phyloP scores from a whole-genome alignment of 2,329 filamentous ascomycete species.

The Penicillium verrucosum region DNA sequence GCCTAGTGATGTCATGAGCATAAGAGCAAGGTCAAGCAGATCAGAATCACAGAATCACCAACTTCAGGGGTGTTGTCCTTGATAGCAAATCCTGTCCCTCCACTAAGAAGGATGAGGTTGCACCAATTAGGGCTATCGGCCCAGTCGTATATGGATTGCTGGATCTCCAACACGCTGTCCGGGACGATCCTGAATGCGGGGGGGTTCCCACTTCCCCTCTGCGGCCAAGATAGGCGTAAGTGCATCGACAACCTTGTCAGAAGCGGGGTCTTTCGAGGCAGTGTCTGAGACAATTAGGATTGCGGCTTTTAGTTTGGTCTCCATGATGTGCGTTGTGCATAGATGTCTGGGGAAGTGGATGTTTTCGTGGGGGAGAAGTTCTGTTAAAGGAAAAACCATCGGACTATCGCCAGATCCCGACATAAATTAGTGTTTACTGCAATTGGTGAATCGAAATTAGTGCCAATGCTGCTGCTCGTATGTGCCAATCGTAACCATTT shows the following conservation, averaged over 20 bases:
- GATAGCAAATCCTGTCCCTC: constrained; percentile 87
- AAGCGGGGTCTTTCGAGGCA: constrained; percentile 71
- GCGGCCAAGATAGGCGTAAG: constrained; percentile 67
- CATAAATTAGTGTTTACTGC: not conserved
- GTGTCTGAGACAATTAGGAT: constrained; percentile 91
- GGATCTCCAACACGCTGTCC: constrained; percentile 72
- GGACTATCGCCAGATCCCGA: constrained; percentile 18
- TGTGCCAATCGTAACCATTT: not conserved
- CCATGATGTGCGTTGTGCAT: constrained; percentile 25
- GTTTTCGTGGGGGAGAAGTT: constrained; percentile 6
- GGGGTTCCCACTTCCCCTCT: constrained; percentile 70
- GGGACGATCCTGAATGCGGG: constrained; percentile 70
- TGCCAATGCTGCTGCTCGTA: not conserved
- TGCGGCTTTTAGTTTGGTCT: constrained; percentile 60
- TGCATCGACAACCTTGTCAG: constrained; percentile 68
- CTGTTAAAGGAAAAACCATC: constrained; percentile 7
- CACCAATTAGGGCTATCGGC: constrained; percentile 60
- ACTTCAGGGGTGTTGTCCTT: constrained; percentile 88
- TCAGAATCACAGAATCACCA: constrained; percentile 30
- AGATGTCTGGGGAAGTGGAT: constrained; percentile 12
- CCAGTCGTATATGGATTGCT: constrained; percentile 69
- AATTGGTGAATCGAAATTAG: not conserved
- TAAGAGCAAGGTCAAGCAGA: not conserved
- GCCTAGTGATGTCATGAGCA: constrained; percentile 54
- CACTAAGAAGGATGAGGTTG: constrained; percentile 82